A percentile compares a stretch with the other conserved stretches of the same genome.
phyloP scores from a whole-genome alignment of 352 stramenopile species.

The Phytophthora quininea region DNA sequence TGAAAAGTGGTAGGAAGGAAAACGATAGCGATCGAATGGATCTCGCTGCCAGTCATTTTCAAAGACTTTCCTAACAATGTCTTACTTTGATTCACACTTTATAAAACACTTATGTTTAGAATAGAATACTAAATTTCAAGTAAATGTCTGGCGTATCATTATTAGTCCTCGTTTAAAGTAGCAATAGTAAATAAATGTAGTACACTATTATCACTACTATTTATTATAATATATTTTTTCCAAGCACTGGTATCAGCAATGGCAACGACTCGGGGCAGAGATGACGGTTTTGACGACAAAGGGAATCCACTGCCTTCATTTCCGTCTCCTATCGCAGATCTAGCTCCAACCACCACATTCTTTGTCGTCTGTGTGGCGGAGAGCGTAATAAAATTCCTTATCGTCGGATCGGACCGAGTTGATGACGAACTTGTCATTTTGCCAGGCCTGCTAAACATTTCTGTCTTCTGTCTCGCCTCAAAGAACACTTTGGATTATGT shows the following conservation, averaged over 20 bases:
- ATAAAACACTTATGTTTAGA: too few relatives aligned
- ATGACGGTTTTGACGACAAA: background rate
- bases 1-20: too few relatives aligned
- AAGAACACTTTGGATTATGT: constrained; percentile 32
- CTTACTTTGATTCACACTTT: too few relatives aligned
- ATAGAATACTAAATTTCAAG: too few relatives aligned
- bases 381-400: constrained; percentile 40
- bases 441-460: constrained; percentile 35
- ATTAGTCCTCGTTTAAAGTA: too few relatives aligned
- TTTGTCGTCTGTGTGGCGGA: constrained; percentile 38
- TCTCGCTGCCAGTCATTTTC: too few relatives aligned
- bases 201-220: too few relatives aligned
- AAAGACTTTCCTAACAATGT: too few relatives aligned
- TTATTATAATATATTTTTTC: too few relatives aligned
- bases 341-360: constrained; percentile 43
- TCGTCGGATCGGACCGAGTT: constrained; percentile 36
- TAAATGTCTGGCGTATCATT: too few relatives aligned
- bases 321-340: background rate
- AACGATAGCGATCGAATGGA: too few relatives aligned
- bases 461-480: constrained; percentile 10
- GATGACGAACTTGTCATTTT: constrained; percentile 24
- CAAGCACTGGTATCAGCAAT: constrained; percentile 15
- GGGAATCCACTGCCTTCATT: constrained; percentile 13
- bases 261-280: constrained; percentile 45
- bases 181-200: too few relatives aligned